phyloP scores from a whole-genome alignment of 495 filamentous ascomycete species.

The Penicillium bovifimosum region DNA sequence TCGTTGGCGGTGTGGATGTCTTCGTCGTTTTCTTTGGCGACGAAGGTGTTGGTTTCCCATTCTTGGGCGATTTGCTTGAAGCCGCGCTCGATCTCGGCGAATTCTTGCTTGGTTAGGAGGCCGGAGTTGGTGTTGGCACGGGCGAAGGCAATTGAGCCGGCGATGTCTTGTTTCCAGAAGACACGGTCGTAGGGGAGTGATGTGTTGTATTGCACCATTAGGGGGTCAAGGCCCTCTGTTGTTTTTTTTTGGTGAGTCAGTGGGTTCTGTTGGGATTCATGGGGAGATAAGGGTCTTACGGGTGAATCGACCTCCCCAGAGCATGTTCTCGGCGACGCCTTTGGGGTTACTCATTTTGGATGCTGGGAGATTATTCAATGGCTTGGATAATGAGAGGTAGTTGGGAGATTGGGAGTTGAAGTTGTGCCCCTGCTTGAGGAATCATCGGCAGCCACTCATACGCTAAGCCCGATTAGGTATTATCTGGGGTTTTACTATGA shows the following conservation, averaged over 20 bases:
- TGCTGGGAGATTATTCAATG: conserved; percentile 2
- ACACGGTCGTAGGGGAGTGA: conserved; percentile 79
- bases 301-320: conserved; percentile 82
- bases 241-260: conserved; percentile 24
- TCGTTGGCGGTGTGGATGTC: conserved; percentile 94
- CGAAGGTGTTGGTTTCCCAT: conserved; percentile 54
- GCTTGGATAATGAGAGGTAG: conserved; percentile 8
- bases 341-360: conserved; percentile 40
- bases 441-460: conserved; percentile 13
- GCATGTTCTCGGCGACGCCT: conserved; percentile 53
- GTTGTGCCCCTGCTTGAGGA: conserved; percentile 5
- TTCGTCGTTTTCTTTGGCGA: conserved; percentile 44
- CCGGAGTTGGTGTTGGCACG: conserved; percentile 72
- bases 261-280: conserved; percentile 8
- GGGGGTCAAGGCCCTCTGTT: conserved; percentile 70
- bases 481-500: conserved; percentile 5
- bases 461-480: conserved; percentile 19
- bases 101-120: conserved; percentile 72
- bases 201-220: conserved; percentile 87
- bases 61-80: conserved; percentile 67
- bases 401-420: neutral
- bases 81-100: conserved; percentile 68
- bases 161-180: conserved; percentile 77
- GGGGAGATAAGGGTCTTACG: conserved; percentile 40
- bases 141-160: conserved; percentile 79